A percentile compares a stretch with the other conserved stretches of the same genome.
phyloP scores from a whole-genome alignment of 2,329 filamentous ascomycete species.

The Coniella vitis region DNA sequence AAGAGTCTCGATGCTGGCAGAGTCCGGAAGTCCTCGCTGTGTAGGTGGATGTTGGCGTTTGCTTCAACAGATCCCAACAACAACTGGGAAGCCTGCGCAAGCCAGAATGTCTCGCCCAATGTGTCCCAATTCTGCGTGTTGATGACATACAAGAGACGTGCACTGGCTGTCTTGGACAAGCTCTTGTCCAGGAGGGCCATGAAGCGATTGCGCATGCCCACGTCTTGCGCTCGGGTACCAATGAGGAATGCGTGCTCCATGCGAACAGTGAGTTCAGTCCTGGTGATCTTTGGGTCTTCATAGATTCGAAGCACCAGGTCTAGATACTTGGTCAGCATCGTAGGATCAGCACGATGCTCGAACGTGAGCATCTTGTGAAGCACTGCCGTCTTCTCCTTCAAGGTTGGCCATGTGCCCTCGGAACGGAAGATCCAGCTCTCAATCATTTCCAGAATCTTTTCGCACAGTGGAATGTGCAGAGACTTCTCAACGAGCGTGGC shows the following conservation, averaged over 20 bases:
- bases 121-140: conserved; percentile 96
- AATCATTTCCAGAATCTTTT: conserved; percentile 89
- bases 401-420: conserved; percentile 88
- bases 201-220: conserved; percentile 95
- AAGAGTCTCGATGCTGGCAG: conserved; percentile 69
- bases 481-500: conserved; percentile 95
- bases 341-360: conserved; percentile 74
- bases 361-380: conserved; percentile 99
- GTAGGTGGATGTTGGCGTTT: conserved; percentile 69
- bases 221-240: conserved; percentile 84
- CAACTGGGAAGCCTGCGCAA: conserved; percentile 89
- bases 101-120: conserved; percentile 90
- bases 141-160: conserved; percentile 82
- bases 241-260: conserved; percentile 98
- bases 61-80: conserved; percentile 87
- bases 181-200: conserved; percentile 95
- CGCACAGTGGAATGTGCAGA: conserved; percentile 75
- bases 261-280: conserved; percentile 90
- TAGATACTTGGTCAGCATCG: conserved; percentile 85
- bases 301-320: conserved; percentile 97
- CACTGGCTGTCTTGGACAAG: conserved; percentile 84
- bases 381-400: conserved; percentile 98
- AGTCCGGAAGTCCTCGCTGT: conserved; percentile 76
- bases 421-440: conserved; percentile 95
- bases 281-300: conserved; percentile 90